Evolutionary conservation across 139 green algal genomes (phyloP).

Genomic region (Tetraselmis chui): DNA sequence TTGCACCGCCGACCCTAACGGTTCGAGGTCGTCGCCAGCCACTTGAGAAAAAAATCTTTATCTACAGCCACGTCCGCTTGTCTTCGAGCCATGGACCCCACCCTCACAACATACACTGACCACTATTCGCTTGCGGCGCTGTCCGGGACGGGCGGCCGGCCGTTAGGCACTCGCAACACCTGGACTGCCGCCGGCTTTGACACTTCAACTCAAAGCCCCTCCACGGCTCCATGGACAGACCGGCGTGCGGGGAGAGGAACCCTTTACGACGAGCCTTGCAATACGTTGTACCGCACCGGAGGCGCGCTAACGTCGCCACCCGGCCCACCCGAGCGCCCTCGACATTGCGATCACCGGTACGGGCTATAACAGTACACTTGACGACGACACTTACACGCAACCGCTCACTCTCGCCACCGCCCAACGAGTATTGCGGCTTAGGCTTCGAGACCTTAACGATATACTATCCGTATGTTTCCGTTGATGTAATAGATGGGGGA

Average conservation of each 20-base stretch:
- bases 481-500: not conserved
- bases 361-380: no score
- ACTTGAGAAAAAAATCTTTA: no score
- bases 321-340: not conserved
- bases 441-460: no score
- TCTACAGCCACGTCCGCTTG: no score
- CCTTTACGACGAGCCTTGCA: not conserved
- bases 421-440: no score
- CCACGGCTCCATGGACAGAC: not conserved
- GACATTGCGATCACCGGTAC: not conserved
- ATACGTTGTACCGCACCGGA: not conserved
- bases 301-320: not conserved
- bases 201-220: not conserved
- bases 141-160: not conserved
- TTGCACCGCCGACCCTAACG: no score
- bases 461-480: no score
- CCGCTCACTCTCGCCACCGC: no score
- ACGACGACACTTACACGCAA: no score
- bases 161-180: not conserved
- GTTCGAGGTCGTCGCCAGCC: no score
- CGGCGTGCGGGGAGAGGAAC: not conserved
- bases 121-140: not conserved
- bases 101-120: not conserved
- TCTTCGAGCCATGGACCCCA: no score
- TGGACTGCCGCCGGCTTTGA: not conserved